phyloP scores from a whole-genome alignment of 2,329 filamentous ascomycete species.

The Rhynchosporium agropyri region DNA sequence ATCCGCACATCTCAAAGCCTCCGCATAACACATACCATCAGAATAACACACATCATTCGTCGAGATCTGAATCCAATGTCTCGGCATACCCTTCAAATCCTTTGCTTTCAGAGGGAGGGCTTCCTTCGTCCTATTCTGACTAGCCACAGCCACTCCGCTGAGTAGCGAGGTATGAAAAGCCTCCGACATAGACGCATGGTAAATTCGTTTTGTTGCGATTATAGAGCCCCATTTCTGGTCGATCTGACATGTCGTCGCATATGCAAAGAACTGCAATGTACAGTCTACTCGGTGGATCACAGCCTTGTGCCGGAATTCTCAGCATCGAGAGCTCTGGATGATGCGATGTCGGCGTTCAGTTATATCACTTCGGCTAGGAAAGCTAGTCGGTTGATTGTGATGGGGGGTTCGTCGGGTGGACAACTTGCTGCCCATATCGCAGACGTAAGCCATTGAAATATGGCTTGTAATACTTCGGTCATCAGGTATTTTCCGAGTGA shows the following conservation, averaged over 20 bases:
- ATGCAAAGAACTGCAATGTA: conserved; percentile 39
- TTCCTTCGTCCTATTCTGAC: conserved; percentile 46
- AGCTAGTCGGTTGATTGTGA: conserved; percentile 37
- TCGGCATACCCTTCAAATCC: conserved; percentile 38
- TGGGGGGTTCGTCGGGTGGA: conserved; percentile 54
- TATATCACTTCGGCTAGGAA: conserved; percentile 27
- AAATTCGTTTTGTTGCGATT: conserved; percentile 34
- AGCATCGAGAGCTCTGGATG: conserved; percentile 47
- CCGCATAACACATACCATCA: conserved; percentile 54
- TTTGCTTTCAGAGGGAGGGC: conserved; percentile 46
- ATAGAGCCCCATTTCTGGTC: too few relatives aligned
- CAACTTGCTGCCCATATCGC: conserved; percentile 52
- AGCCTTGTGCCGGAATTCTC: conserved; percentile 48
- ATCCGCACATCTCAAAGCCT: conserved; percentile 46
- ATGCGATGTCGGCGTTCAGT: conserved; percentile 47
- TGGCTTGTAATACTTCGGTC: too few relatives aligned
- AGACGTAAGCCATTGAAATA: conserved; percentile 26
- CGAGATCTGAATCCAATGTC: conserved; percentile 53
- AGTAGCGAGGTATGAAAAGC: conserved; percentile 45
- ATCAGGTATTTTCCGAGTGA: too few relatives aligned
- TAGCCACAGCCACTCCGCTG: conserved; percentile 42
- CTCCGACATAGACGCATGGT: conserved; percentile 47
- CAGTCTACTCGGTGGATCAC: conserved; percentile 52
- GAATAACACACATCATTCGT: conserved; percentile 56
- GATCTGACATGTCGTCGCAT: conserved; percentile 52